Conservation (phyloP, 2,329 filamentous ascomycete genomes). For the Cercospora sesami region DNA sequence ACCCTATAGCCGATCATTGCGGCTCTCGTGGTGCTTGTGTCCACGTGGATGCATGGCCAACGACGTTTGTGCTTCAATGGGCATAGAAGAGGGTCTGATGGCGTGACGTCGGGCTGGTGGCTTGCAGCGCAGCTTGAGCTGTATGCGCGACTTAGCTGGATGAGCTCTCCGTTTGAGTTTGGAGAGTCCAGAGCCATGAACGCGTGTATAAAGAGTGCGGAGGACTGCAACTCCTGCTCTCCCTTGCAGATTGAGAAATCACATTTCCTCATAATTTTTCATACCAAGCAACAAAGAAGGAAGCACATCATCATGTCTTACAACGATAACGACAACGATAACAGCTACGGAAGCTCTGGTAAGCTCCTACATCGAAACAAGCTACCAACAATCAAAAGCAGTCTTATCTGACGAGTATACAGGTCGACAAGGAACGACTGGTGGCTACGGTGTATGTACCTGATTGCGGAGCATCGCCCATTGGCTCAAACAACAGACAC, state of each 20-base stretch:
- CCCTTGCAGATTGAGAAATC: background rate
- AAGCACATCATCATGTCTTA: constrained; percentile 22
- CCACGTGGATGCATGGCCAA: background rate
- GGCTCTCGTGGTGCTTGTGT: constrained; percentile 1
- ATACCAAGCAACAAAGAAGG: background rate
- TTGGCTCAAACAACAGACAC: constrained; percentile 14
- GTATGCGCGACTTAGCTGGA: background rate
- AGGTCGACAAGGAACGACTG: constrained; percentile 18
- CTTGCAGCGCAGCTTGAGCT: constrained; percentile 6
- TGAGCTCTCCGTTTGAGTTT: background rate
- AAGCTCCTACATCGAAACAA: background rate
- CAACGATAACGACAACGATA: constrained; percentile 19
- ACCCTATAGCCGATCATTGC: constrained; percentile 10
- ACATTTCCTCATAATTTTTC: background rate
- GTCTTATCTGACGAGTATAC: constrained; percentile 14
- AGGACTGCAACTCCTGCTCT: background rate
- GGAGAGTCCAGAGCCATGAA: background rate
- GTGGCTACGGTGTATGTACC: constrained; percentile 24
- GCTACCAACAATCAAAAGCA: background rate
- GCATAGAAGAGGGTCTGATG: background rate
- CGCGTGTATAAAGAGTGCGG: constrained; percentile 1
- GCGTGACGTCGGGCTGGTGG: constrained; percentile 42
- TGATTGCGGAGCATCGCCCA: background rate
- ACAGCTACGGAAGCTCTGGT: constrained; percentile 18
- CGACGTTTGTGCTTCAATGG: background rate